Conservation (phyloP, 495 filamentous ascomycete genomes). For the Daldinia loculata region DNA sequence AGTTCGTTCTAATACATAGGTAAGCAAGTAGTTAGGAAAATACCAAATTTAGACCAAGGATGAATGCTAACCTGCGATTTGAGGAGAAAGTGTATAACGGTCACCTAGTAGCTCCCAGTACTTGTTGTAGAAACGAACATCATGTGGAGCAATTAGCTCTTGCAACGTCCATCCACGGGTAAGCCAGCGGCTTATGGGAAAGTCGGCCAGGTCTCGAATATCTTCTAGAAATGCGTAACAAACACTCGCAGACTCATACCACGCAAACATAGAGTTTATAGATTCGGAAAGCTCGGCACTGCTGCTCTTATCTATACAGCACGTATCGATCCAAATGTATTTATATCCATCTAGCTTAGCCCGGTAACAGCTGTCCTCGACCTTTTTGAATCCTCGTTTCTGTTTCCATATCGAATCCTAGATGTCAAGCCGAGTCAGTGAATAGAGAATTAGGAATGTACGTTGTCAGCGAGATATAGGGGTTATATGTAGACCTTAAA, state of each 20-base stretch:
- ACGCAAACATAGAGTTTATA: conserved; percentile 52
- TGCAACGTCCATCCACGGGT: conserved; percentile 56
- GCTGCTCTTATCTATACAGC: conserved; percentile 52
- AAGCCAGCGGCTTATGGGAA: conserved; percentile 49
- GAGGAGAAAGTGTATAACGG: not conserved
- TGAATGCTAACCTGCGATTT: conserved; percentile 3
- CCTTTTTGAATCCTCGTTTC: conserved; percentile 29
- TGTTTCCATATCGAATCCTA: not conserved
- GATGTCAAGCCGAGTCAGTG: not conserved
- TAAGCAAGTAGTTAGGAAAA: not conserved
- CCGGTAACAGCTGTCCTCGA: not conserved
- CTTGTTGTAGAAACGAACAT: conserved; percentile 30
- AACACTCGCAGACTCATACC: conserved; percentile 41
- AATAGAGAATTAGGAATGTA: too few species aligned
- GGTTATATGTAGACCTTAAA: not conserved
- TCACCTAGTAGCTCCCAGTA: conserved; percentile 26
- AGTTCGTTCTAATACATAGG: not conserved
- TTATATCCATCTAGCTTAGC: not conserved
- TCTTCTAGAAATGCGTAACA: conserved; percentile 47
- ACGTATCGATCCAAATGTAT: conserved; percentile 47
- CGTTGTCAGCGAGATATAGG: too few species aligned
- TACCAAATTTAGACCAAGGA: too few species aligned
- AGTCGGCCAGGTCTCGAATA: conserved; percentile 40
- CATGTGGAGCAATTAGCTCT: conserved; percentile 44
- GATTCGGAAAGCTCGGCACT: conserved; percentile 51